A percentile compares a stretch with the other conserved stretches of the same genome.
Conservation (phyloP, 2,329 filamentous ascomycete species). For the Exophiala alcalophila region DNA sequence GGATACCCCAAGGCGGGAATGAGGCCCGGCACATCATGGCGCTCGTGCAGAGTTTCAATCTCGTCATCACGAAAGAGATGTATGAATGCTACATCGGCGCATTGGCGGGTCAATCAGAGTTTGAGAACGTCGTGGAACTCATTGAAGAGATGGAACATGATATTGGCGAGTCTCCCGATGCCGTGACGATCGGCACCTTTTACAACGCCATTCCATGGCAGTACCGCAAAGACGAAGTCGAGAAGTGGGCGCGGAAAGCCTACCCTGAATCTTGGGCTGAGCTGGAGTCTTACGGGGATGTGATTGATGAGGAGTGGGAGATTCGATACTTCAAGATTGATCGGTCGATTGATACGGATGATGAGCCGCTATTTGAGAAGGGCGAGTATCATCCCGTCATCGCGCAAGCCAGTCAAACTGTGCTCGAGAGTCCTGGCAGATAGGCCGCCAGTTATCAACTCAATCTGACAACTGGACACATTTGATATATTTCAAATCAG, state of each 20-base stretch:
- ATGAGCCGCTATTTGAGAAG: constrained; percentile 25
- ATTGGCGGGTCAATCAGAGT: constrained; percentile 67
- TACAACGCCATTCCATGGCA: constrained; percentile 70
- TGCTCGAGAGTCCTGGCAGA: constrained; percentile 18
- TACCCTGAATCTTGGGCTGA: constrained; percentile 69
- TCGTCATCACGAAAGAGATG: constrained; percentile 70
- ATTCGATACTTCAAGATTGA: constrained; percentile 31
- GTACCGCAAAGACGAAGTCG: constrained; percentile 65
- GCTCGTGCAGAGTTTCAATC: constrained; percentile 66
- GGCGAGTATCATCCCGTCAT: constrained; percentile 28
- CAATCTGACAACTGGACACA: too few species aligned
- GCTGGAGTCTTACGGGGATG: constrained; percentile 45
- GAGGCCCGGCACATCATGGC: constrained; percentile 53
- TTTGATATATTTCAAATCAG: too few species aligned
- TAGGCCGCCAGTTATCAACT: too few species aligned
- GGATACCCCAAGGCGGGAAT: constrained; percentile 42
- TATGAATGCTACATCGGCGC: constrained; percentile 76
- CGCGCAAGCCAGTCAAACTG: constrained; percentile 16
- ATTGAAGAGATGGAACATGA: constrained; percentile 65
- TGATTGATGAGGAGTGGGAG: constrained; percentile 32
- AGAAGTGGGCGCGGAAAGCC: constrained; percentile 67
- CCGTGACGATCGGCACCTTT: constrained; percentile 67
- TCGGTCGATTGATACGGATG: constrained; percentile 27
- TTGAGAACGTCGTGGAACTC: constrained; percentile 64
- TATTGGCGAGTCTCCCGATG: constrained; percentile 65